A percentile compares a stretch with the other conserved stretches of the same genome.
phyloP scores from a whole-genome alignment of 106 monocot species.

The Apostasia shenzhenica region DNA sequence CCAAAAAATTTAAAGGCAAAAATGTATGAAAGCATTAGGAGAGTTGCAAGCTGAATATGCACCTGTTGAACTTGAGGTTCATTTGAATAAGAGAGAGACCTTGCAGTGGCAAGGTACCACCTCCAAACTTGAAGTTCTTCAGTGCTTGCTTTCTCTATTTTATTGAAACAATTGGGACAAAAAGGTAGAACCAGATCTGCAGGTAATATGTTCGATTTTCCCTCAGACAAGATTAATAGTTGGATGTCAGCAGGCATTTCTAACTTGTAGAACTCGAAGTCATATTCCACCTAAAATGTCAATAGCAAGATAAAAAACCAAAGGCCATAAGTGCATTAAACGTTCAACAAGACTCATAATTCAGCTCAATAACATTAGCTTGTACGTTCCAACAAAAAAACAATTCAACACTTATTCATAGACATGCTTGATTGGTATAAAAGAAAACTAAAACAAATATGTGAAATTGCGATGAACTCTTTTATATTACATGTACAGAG shows the following conservation, averaged over 20 bases:
- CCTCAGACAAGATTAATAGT: slow-evolving; percentile 71
- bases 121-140: slow-evolving; percentile 80
- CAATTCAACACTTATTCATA: too few relatives aligned
- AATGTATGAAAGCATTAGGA: not conserved
- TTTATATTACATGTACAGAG: too few relatives aligned
- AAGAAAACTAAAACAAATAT: too few relatives aligned
- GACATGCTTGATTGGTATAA: too few relatives aligned
- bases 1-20: too few relatives aligned
- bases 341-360: too few relatives aligned
- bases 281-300: slow-evolving; percentile 86
- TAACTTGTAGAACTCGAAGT: slow-evolving; percentile 85
- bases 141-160: slow-evolving; percentile 12
- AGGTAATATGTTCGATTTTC: slow-evolving; percentile 87
- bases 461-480: too few relatives aligned
- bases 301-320: not conserved
- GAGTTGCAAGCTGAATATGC: not conserved
- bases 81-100: slow-evolving; percentile 52
- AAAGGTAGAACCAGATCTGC: slow-evolving; percentile 81
- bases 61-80: slow-evolving; percentile 64
- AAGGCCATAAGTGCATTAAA: too few relatives aligned
- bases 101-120: slow-evolving; percentile 77
- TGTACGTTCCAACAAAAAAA: too few relatives aligned
- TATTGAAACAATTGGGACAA: slow-evolving; percentile 27
- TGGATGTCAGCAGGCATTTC: slow-evolving; percentile 83
- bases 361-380: too few relatives aligned